Base-by-base conservation (phyloP, 371 early-diverging fungal genomes). In the Gilbertella persicaria region DNA sequence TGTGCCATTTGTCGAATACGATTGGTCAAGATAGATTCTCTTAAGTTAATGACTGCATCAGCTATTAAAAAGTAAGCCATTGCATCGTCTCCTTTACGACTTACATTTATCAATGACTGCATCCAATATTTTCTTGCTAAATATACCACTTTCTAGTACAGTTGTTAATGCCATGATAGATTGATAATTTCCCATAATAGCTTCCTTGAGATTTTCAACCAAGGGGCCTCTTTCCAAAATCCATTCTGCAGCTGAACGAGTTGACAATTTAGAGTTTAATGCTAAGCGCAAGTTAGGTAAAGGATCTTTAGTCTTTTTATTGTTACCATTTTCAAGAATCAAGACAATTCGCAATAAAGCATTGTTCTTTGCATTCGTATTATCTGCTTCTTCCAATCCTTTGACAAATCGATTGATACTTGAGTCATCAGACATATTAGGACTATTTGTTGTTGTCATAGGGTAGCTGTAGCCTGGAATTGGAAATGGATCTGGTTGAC, bases 161-260 rank as follows among this genome's bases (percentile, higher is more conserved):
- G 79, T 69, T 9, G 71, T 64, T 3, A 89, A 53, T 24, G 78
- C 74, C 2, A 70, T 44, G 28, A 89, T 79, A 8, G 68, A 73
- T 21, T 72, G 78, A 41, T 84, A 89, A 38, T 87, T 85, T 29
- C 89, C 89, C 53, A 74, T 62, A 19, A 88, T 72, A 6, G 89
- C 88, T 24, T 73, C 72, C 42, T 80, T 82, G 7, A 89, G 54
- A 29, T 79, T 80, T 43, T 84, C 81, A 53, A 87, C 58, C 16
- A 82, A 39, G 1, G 72, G 60, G 2, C 80, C 74, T 9, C 83
- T 63, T 16, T 76, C 75, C 14, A 87, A 64, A 0, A 73, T 73
- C 85, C 87, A 85, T 52, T 86, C 86, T 35, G 84, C 65, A 19
- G 83, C 79, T 3, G 85, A 80, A 5, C 67, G 62, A 7, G 73